These are phyloP conservation scores for Diaporthe sp. DNA, from an alignment of 2,329 filamentous ascomycete genomes.

Conservation along the genomic window DNA sequence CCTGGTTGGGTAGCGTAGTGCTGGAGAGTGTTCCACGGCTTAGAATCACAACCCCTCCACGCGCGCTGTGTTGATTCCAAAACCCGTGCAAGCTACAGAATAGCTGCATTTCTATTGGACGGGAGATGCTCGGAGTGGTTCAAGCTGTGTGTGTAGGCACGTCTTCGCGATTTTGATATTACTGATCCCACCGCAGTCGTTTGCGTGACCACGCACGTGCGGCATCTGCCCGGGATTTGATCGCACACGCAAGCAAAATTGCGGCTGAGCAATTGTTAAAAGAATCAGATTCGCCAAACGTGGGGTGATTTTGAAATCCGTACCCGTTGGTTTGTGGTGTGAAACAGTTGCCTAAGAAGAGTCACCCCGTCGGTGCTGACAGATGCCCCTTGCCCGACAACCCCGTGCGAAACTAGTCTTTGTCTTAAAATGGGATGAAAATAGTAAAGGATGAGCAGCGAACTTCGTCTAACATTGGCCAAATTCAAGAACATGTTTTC, in stretches of 20 bases:
- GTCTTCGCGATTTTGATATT: not conserved
- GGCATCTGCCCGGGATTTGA: not conserved
- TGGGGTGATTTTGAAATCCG: not conserved
- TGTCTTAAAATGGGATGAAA: no score
- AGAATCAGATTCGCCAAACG: no score
- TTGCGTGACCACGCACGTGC: no score
- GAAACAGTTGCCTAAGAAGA: not conserved
- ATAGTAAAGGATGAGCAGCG: not conserved
- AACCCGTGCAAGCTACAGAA: not conserved
- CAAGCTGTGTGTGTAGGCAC: not conserved
- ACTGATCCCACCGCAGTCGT: not conserved
- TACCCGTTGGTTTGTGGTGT: no score
- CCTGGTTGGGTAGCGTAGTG: not conserved
- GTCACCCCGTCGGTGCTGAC: not conserved
- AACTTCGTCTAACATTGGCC: no score
- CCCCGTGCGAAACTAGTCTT: not conserved
- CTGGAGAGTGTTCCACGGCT: not conserved
- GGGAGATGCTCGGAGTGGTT: not conserved
- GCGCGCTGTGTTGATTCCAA: not conserved
- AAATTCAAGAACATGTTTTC: fast-evolving
- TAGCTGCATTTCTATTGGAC: not conserved
- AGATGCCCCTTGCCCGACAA: no score
- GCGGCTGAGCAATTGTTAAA: no score
- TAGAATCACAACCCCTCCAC: not conserved
- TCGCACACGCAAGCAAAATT: not conserved